Evolutionary conservation across 2,329 filamentous ascomycete genomes (phyloP), one percentile per base, ranked within the genome.

Genomic region (Dactylella cylindrospora): DNA sequence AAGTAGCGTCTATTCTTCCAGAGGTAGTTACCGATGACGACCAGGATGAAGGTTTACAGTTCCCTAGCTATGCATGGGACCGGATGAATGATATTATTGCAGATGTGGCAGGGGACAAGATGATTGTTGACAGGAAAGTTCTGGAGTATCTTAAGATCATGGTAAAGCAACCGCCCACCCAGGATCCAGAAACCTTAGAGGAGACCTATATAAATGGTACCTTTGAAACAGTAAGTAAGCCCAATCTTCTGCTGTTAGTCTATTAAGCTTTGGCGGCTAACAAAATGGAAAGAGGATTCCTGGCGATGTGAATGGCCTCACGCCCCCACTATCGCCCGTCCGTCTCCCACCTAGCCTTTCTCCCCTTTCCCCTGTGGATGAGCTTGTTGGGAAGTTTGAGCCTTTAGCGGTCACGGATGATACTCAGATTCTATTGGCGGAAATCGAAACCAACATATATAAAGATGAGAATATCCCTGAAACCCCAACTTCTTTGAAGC

Each of bases 11-110:
- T n/a, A n/a, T n/a, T n/a, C 15, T 62, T n/a, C 10, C 29, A 9
- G 32, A 54, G 13, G 13, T 12, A 1, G 8, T n/a, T 2, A 35
- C 28, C 2, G 20, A 54, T 28, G 35, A 54, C 10, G 49, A 50
- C 17, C 20, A 26, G 13, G 55, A 54, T 38, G 43, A 45, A 15
- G 57, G 49, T 7, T 9, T 62, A 4, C 4, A 15, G 9, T 62
- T 62, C 20, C 57, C 57, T 6, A 15, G 15, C 8, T 62, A 47
- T 31, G 49, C 43, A 3, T 54, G 57, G 49, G 57, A 62, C 12
- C 38, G 57, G 33, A 29, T 31, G 20, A 62, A 62, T 23, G 57
- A 62, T n/a, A 54, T 62, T 12, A 10, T 13, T 1, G 36, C 38
- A 15, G 57, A 62, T 29, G 19, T 50, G 7, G 44, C 43, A 3